phyloP scores from a whole-genome alignment of 2,329 filamentous ascomycete genomes.

The Chaetomiaceae sp. region DNA sequence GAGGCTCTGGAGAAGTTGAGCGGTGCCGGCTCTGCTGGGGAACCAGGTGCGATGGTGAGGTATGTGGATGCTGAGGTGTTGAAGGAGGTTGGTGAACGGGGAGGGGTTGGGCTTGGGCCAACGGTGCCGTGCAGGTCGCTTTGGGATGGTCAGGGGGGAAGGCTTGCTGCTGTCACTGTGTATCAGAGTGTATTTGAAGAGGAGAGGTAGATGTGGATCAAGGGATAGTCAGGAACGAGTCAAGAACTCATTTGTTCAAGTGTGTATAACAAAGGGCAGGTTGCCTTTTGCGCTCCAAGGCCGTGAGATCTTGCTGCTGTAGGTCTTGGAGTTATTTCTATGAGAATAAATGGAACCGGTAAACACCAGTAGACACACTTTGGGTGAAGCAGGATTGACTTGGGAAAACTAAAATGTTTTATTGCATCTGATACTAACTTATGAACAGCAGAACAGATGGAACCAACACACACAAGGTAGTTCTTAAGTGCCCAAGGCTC shows the following conservation, averaged over 20 bases:
- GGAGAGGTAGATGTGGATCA: neutral
- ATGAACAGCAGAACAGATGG: no score
- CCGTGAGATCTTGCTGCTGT: no score
- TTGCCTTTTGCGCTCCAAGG: no score
- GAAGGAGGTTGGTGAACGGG: neutral
- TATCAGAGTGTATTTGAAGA: conserved; percentile 23
- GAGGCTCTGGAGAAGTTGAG: conserved; percentile 8
- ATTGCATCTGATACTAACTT: no score
- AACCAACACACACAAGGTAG: no score
- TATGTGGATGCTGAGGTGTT: conserved; percentile 21
- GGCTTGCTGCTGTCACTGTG: conserved; percentile 34
- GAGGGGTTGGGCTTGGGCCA: conserved; percentile 14
- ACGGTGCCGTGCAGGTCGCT: conserved; percentile 41
- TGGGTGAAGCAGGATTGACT: no score
- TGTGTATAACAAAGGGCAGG: no score
- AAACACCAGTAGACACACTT: no score
- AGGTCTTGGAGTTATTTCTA: no score
- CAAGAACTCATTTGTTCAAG: neutral
- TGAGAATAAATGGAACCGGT: no score
- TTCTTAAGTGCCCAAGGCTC: no score
- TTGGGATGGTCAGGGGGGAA: conserved; percentile 36
- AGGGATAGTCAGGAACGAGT: neutral
- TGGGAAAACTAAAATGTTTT: no score
- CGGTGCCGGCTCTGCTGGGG: neutral
- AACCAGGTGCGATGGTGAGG: conserved; percentile 11